phyloP scores from a whole-genome alignment of 2,329 filamentous ascomycete species.

The Blastomyces parvus region DNA sequence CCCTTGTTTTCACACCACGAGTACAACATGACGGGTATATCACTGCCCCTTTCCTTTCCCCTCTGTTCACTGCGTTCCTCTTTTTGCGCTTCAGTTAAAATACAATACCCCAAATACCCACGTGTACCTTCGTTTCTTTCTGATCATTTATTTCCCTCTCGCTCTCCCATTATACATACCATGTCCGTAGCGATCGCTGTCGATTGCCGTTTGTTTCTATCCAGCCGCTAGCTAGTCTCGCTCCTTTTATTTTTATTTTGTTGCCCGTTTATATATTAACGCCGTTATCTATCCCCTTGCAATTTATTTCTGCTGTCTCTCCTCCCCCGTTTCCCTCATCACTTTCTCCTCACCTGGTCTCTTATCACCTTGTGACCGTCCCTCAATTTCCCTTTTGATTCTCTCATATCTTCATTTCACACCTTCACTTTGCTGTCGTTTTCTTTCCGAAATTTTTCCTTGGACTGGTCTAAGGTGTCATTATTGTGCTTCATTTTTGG shows the following conservation, averaged over 20 bases:
- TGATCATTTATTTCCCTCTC: slow-evolving; percentile 9
- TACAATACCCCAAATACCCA: slow-evolving; percentile 1
- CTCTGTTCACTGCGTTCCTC: not conserved
- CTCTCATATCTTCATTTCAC: not conserved
- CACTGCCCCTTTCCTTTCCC: not conserved
- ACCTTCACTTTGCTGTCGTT: not conserved
- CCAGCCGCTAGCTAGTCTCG: not conserved
- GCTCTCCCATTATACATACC: slow-evolving; percentile 6
- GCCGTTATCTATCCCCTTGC: not conserved
- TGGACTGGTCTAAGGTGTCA: not conserved
- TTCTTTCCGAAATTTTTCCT: not conserved
- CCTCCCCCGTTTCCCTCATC: not conserved
- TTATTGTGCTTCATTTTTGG: not conserved
- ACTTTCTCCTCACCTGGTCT: not conserved
- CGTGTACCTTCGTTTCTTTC: slow-evolving; percentile 13
- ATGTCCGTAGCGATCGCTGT: not conserved
- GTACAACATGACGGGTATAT: not conserved
- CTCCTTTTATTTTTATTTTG: not conserved
- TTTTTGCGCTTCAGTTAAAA: not conserved
- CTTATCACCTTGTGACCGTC: not conserved
- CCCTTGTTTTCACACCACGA: not conserved
- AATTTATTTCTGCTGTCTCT: not conserved
- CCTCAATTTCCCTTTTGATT: not conserved
- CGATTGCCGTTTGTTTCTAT: not conserved
- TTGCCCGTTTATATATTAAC: not conserved